phyloP scores from a whole-genome alignment of 2,329 filamentous ascomycete genomes.

The Penicillium palitans region DNA sequence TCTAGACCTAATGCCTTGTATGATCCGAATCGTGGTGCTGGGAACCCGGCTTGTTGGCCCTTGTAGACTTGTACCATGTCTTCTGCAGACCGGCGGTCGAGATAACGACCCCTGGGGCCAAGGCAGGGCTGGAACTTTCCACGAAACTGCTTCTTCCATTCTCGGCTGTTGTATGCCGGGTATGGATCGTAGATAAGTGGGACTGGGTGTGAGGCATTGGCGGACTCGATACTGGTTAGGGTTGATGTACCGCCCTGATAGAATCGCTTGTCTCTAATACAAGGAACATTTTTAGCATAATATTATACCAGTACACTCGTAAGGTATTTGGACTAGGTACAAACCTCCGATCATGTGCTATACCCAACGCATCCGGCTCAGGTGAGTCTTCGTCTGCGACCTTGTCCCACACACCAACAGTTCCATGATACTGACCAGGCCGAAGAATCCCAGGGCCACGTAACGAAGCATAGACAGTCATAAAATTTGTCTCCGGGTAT shows the following conservation, averaged over 20 bases:
- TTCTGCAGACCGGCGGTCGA: conserved; percentile 21
- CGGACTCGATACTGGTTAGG: conserved; percentile 17
- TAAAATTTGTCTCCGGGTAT: conserved; percentile 9
- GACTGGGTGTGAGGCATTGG: conserved; percentile 11
- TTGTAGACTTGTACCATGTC: conserved; percentile 30
- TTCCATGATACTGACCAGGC: conserved; percentile 22
- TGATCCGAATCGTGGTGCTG: conserved; percentile 62
- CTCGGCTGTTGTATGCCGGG: conserved; percentile 64
- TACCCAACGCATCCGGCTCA: conserved; percentile 16
- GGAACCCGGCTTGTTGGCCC: conserved; percentile 50
- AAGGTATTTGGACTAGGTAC: background rate
- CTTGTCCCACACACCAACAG: background rate
- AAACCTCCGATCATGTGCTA: conserved; percentile 18
- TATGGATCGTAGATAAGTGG: conserved; percentile 65
- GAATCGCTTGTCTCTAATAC: conserved; percentile 17
- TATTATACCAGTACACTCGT: background rate
- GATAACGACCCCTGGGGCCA: conserved; percentile 24
- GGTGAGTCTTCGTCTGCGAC: background rate
- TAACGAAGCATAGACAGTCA: background rate
- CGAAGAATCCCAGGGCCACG: conserved; percentile 11
- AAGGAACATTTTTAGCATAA: background rate
- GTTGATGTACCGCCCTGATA: conserved; percentile 23
- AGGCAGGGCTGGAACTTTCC: conserved; percentile 23
- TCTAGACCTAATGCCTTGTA: conserved; percentile 63
- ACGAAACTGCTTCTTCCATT: conserved; percentile 52